phyloP scores from a whole-genome alignment of 306 rosid species.

The Medicago arabica region DNA sequence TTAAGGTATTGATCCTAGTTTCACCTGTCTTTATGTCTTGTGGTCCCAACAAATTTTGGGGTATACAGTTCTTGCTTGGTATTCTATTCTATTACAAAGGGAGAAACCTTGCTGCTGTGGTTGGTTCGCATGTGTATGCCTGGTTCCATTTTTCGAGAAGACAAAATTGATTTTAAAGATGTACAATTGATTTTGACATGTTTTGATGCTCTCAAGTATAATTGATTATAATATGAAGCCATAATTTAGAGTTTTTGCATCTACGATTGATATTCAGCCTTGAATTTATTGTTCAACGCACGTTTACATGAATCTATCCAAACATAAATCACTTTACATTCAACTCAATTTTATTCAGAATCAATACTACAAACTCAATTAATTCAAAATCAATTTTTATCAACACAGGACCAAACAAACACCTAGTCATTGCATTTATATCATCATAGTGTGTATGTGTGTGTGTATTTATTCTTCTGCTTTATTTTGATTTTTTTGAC shows the following conservation, averaged over 20 bases:
- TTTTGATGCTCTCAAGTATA: neutral
- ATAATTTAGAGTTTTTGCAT: neutral
- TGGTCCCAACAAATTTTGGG: neutral
- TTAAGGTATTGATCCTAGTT: neutral
- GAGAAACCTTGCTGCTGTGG: neutral
- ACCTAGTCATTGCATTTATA: neutral
- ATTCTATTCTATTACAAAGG: neutral
- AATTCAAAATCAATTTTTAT: no score
- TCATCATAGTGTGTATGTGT: neutral
- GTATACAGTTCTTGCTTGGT: neutral
- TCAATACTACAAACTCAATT: neutral
- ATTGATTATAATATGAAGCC: neutral
- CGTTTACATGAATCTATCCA: neutral
- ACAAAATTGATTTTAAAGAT: neutral
- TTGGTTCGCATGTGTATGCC: neutral
- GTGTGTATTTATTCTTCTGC: neutral
- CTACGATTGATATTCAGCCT: neutral
- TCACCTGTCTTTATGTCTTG: neutral
- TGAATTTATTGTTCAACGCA: neutral
- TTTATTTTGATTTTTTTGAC: neutral
- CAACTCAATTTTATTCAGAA: neutral
- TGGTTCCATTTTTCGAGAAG: neutral
- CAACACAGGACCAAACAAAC: no score
- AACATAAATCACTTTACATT: neutral
- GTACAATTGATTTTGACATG: neutral